Evolutionary conservation across 2,329 filamentous ascomycete species (phyloP).

Genomic region (Colletotrichum tropicale): DNA sequence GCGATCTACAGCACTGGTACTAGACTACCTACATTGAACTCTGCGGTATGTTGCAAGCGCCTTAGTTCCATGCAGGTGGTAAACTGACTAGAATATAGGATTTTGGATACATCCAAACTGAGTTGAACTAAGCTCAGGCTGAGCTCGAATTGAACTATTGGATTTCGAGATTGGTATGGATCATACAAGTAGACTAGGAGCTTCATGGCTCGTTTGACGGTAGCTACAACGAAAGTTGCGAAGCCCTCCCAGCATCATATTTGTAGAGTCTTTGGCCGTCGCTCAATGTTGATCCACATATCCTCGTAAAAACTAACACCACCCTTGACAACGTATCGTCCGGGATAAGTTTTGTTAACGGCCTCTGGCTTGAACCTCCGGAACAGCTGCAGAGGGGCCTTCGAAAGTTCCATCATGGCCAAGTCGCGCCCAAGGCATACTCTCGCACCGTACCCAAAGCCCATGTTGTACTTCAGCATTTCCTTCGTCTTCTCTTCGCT

Average conservation of each 20-base stretch:
- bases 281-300: slow-evolving; percentile 39
- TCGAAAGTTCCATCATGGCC: slow-evolving; percentile 57
- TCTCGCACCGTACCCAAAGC: slow-evolving; percentile 53
- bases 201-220: background rate
- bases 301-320: slow-evolving; percentile 45
- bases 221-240: background rate
- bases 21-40: slow-evolving; percentile 6
- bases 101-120: slow-evolving; percentile 19
- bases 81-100: slow-evolving; percentile 1
- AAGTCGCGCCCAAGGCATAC: slow-evolving; percentile 54
- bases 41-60: background rate
- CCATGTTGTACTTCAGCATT: slow-evolving; percentile 52
- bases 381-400: slow-evolving; percentile 47
- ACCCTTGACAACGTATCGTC: slow-evolving; percentile 42
- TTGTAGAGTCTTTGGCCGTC: background rate
- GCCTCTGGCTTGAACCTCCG: slow-evolving; percentile 38
- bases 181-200: background rate
- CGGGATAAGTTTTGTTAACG: slow-evolving; percentile 31
- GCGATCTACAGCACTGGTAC: slow-evolving; percentile 18
- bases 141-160: background rate
- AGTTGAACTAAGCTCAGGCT: background rate
- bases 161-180: background rate
- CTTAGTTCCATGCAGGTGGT: accelerated
- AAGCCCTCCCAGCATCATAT: background rate
- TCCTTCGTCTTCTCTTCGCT: slow-evolving; percentile 40